Evolutionary conservation across 75 land plant species (phyloP).

Genomic region (Cryptomeria japonica): DNA sequence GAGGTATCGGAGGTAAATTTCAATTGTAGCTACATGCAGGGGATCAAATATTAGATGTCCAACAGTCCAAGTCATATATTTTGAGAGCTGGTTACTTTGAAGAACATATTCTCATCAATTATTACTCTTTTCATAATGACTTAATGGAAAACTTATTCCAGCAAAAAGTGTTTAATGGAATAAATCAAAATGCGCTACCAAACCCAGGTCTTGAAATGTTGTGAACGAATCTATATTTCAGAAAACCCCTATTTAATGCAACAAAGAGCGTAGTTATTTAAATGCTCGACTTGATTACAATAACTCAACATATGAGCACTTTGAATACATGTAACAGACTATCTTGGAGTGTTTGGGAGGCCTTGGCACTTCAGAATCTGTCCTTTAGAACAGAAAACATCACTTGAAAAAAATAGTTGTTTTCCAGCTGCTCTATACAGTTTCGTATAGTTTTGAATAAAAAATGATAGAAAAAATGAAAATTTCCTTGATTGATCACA

Average conservation of each 20-base stretch:
- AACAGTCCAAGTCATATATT: background rate
- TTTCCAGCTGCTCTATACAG: background rate
- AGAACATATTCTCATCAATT: background rate
- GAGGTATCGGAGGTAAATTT: no score
- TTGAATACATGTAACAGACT: background rate
- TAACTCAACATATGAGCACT: background rate
- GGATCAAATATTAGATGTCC: background rate
- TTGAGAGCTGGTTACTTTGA: background rate
- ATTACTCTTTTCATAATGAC: background rate
- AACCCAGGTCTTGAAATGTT: background rate
- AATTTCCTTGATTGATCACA: background rate
- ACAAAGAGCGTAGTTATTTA: background rate
- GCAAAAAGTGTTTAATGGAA: background rate
- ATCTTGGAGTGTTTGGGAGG: background rate
- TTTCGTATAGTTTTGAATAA: background rate
- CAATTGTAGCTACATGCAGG: background rate
- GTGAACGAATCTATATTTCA: background rate
- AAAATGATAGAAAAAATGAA: background rate
- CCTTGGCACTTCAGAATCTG: background rate
- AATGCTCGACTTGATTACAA: background rate
- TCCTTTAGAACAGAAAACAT: background rate
- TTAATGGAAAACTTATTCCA: background rate
- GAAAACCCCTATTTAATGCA: background rate
- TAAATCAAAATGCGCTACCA: background rate
- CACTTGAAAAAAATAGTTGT: background rate